Evolutionary conservation across 768 basidiomycete genomes (phyloP), one percentile per base, ranked within the genome.

Genomic region (Boletus fagicola): DNA sequence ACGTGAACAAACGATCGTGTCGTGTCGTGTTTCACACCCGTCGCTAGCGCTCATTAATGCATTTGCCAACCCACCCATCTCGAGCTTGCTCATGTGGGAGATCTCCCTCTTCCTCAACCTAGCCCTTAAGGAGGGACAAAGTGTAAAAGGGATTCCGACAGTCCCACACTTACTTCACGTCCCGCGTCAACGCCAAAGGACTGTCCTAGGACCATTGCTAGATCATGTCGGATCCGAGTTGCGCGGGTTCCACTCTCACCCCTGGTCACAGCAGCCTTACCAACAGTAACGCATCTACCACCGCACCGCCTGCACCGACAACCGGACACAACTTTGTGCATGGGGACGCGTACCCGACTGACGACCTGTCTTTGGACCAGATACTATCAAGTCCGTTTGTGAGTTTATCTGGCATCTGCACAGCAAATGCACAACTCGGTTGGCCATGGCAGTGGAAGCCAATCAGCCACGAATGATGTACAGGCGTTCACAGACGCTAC

Each of bases 81-180:
- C 60, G 87, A 90, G 61, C 75, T 90, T 1, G 86, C 88, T 4
- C 84, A 80, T 0, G 86, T 84, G 5, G 87, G 88, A 2, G 86
- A 89, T 24, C 76, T 90, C 0, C 88, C 87, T 0, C 75, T 89
- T 6, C 88, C 88, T 2, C 77, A 80, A 49, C 65, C 77, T 0
- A 83, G 80, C 51, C 83, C 84, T 5, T 65, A 71, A 0, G 73
- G 78, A 5, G 77, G 70, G 16, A 77, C 81, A 60, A 90, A 90
- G 57, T 85, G 88, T 18, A 85, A 85, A 48, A 76, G 87, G 39
- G 84, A 83, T 54, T 73, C 80, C 1, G 85, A 86, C 53, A 80
- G 77, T 59, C 78, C 83, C 4, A 47, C 61, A 0, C 53, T 65
- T 11, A 16, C 61, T 35, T 28, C 51, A 16, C 56, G 54, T 1